phyloP scores from a whole-genome alignment of 371 early-diverging fungal species.

The Zychaea mexicana region DNA sequence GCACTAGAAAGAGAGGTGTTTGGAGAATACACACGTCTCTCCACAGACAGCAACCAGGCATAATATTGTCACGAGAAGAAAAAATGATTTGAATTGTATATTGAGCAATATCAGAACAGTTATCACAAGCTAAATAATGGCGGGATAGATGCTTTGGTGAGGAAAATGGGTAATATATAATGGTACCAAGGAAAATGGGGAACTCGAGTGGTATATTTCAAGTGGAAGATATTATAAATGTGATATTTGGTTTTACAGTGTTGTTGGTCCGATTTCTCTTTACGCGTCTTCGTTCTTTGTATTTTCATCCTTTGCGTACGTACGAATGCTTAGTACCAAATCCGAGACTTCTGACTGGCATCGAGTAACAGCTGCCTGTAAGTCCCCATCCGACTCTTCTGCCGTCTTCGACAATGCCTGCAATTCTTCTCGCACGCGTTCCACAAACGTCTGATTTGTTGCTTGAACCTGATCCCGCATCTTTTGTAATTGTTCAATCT shows the following conservation, averaged over 20 bases:
- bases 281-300: too few relatives aligned
- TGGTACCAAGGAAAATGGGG: too few relatives aligned
- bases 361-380: conserved; percentile 17
- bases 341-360: conserved; percentile 32
- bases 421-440: conserved; percentile 10
- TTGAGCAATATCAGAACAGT: too few relatives aligned
- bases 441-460: conserved; percentile 13
- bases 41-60: neutral
- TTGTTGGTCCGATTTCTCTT: too few relatives aligned
- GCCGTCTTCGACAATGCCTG: conserved; percentile 9
- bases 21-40: conserved; percentile 12
- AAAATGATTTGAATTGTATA: too few relatives aligned
- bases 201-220: too few relatives aligned
- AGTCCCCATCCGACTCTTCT: neutral
- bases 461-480: conserved; percentile 3
- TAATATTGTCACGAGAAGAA: too few relatives aligned
- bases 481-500: neutral
- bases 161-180: too few relatives aligned
- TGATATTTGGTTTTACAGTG: too few relatives aligned
- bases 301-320: conserved; percentile 3
- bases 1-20: conserved; percentile 40
- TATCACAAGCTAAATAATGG: too few relatives aligned
- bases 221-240: too few relatives aligned
- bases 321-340: conserved; percentile 24
- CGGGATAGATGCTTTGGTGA: too few relatives aligned